Evolutionary conservation across 495 filamentous ascomycete species (phyloP).

Genomic region (Penicillium subrubescens): DNA sequence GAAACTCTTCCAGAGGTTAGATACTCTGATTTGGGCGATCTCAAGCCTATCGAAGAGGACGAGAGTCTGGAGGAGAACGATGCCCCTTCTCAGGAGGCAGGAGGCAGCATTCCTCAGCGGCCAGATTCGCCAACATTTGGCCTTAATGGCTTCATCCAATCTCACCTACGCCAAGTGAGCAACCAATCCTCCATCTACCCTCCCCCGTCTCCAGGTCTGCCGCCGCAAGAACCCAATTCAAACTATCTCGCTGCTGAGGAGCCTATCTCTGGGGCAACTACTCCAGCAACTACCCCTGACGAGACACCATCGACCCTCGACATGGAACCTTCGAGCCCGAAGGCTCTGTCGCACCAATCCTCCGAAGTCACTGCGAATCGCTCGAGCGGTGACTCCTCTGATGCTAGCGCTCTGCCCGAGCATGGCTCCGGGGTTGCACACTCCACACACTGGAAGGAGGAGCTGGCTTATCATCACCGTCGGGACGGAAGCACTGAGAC

Average conservation of each 20-base stretch:
- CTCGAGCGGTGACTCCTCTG: conserved; percentile 24
- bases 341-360: conserved; percentile 15
- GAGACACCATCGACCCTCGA: neutral
- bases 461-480: conserved; percentile 41
- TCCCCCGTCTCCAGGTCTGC: conserved; percentile 42
- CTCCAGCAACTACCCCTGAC: conserved; percentile 3
- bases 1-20: conserved; percentile 44
- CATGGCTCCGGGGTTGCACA: conserved; percentile 23
- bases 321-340: conserved; percentile 8
- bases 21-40: conserved; percentile 45
- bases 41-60: conserved; percentile 48
- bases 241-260: conserved; percentile 1
- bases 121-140: conserved; percentile 83
- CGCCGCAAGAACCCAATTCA: conserved; percentile 14
- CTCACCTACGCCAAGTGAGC: conserved; percentile 84
- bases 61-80: conserved; percentile 18
- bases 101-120: conserved; percentile 37
- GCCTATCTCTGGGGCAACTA: neutral
- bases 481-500: conserved; percentile 62
- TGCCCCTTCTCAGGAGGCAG: conserved; percentile 1
- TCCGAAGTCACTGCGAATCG: conserved; percentile 15
- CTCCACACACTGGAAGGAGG: conserved; percentile 39
- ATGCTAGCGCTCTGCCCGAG: conserved; percentile 2
- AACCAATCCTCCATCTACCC: conserved; percentile 77
- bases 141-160: conserved; percentile 61